phyloP scores from a whole-genome alignment of 768 basidiomycete genomes.

The Omphalotus guepiniiformis region DNA sequence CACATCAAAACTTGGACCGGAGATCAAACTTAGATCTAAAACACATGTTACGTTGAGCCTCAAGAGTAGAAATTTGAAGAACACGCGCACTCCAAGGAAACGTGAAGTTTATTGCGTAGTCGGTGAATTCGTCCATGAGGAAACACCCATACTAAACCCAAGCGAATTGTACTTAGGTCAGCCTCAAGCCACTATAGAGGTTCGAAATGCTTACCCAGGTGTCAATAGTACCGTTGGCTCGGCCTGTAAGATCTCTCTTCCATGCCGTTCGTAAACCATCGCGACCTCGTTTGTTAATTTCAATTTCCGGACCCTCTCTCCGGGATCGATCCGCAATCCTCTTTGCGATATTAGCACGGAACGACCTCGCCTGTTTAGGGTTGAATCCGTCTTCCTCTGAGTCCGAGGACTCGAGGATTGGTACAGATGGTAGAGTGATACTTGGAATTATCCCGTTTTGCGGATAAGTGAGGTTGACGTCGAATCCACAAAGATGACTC shows the following conservation, averaged over 20 bases:
- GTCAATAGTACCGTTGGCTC: too few relatives aligned
- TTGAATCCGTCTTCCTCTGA: too few relatives aligned
- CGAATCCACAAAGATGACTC: conserved; percentile 55
- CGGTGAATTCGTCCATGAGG: conserved; percentile 58
- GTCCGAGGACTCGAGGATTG: background rate
- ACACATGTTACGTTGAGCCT: background rate
- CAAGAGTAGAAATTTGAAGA: background rate
- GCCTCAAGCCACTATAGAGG: too few relatives aligned
- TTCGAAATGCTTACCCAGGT: too few relatives aligned
- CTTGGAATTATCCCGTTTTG: conserved; percentile 50
- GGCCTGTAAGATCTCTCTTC: too few relatives aligned
- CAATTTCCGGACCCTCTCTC: too few relatives aligned
- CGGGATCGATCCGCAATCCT: too few relatives aligned
- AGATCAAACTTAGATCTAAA: background rate
- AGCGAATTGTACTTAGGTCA: too few relatives aligned
- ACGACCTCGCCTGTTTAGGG: too few relatives aligned
- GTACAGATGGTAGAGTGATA: conserved; percentile 16
- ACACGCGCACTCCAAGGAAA: conserved; percentile 47
- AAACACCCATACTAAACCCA: conserved; percentile 54
- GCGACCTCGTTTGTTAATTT: too few relatives aligned
- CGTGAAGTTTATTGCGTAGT: conserved; percentile 70
- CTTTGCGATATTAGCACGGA: too few relatives aligned
- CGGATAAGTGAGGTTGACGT: conserved; percentile 68
- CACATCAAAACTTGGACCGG: background rate
- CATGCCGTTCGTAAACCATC: too few relatives aligned